Evolutionary conservation across 768 basidiomycete genomes (phyloP), one percentile per base, ranked within the genome.

Genomic region (Lactarius evosmus): DNA sequence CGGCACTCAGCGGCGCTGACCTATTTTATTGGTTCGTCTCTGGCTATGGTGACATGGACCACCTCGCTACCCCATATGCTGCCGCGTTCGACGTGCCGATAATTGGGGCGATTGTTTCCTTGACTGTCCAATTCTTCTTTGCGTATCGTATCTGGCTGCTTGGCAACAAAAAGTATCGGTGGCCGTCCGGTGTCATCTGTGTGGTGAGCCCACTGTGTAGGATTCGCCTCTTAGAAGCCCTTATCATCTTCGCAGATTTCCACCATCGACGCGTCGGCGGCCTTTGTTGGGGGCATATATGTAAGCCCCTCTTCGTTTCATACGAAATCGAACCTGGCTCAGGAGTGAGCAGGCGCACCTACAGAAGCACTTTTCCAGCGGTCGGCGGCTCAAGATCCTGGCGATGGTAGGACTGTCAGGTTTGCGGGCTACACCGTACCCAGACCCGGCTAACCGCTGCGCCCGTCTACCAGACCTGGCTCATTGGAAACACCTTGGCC

Each of bases 21-120:
- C 58, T 67, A 9, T 71, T 67, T 46, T 70, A 71, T 60, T 72
- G 71, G 70, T 75, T 70, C 62, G 70, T 49, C 22, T 46, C 69
- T 2, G 72, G 73, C 22, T 75, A 69, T 38, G 75, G 74, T 1
- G 65, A 75, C 56, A 44, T 74, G 29, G 36, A n/a, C 0, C 60
- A 63, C 29, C 68, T 75, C 5, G 53, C 55, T 6, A 36, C 61
- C 8, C 59, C 70, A 1, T 58, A 67, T 32, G 60, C 69, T 11
- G 66, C 68, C 5, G 56, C 70, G n/a, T 68, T 71, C 19, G 58
- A 63, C 29, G 44, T 30, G 7, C 57, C 52, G 9, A 53, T 63
- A 4, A 54, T 63, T 3, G 62, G 33, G 30, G 25, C 62, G 11
- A 16, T 63, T 11, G 58, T 63, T 3, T 54, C 58, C 14, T 9